Conservation (phyloP, 768 basidiomycete genomes). For the Leucosporidium scottii region DNA sequence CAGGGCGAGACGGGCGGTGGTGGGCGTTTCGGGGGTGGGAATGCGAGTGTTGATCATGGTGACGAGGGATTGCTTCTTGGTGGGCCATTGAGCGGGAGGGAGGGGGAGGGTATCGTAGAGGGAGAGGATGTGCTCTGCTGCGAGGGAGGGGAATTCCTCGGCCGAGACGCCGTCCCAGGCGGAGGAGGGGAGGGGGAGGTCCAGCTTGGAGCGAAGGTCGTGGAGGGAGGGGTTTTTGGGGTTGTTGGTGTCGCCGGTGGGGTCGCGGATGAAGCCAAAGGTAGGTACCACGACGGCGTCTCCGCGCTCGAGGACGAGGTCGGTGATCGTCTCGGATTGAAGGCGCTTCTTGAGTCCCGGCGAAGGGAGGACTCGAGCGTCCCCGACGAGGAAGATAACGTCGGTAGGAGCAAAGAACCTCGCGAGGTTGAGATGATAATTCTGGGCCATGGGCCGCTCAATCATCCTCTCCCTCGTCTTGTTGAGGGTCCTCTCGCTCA, state of each 20-base stretch:
- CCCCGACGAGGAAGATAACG: constrained; percentile 34
- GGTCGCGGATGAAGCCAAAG: constrained; percentile 34
- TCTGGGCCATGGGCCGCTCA: constrained; percentile 29
- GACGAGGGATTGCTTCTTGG: constrained; percentile 30
- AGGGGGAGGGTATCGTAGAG: constrained; percentile 27
- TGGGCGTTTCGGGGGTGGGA: constrained; percentile 12
- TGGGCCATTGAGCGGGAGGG: constrained; percentile 30
- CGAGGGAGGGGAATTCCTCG: constrained; percentile 29
- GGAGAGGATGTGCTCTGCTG: constrained; percentile 19
- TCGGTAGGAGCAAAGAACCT: constrained; percentile 38
- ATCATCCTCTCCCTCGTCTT: constrained; percentile 36
- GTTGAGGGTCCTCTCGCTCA: constrained; percentile 20
- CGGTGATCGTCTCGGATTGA: background rate
- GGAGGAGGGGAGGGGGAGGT: background rate
- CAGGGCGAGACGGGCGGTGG: constrained; percentile 23
- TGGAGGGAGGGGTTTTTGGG: constrained; percentile 8
- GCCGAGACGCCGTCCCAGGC: constrained; percentile 23
- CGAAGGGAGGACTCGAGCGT: constrained; percentile 32
- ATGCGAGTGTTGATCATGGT: constrained; percentile 30
- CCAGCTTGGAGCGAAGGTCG: constrained; percentile 15
- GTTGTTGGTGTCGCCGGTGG: constrained; percentile 6
- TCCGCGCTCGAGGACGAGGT: constrained; percentile 32
- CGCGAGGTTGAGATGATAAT: constrained; percentile 39
- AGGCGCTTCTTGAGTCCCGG: constrained; percentile 25
- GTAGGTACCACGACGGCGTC: constrained; percentile 37